phyloP scores from a whole-genome alignment of 768 basidiomycete species.

The Pluteus cervinus region DNA sequence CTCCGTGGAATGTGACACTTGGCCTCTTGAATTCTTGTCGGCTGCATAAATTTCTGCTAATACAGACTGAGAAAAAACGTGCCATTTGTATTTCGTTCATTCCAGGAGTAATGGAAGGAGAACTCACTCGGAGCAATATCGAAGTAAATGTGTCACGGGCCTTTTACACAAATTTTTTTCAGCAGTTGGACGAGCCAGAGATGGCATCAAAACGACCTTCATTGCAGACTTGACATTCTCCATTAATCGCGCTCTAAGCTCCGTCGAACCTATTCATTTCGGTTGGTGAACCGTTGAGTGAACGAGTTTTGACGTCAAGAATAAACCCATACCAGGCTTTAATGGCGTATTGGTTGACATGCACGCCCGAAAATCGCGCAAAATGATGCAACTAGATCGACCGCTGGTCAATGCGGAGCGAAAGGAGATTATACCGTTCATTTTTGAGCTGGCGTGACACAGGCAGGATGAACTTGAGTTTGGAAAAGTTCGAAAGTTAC shows the following conservation, averaged over 20 bases:
- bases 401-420: no score
- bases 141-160: conserved; percentile 50
- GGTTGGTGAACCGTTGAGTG: conserved; percentile 3
- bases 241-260: conserved; percentile 46
- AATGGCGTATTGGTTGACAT: no score
- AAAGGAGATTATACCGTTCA: not conserved
- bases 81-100: conserved; percentile 1
- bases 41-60: conserved; percentile 64
- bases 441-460: not conserved
- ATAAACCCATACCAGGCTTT: no score
- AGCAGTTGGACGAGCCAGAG: not conserved
- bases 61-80: conserved; percentile 39
- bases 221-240: conserved; percentile 57
- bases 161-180: conserved; percentile 24
- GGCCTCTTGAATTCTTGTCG: conserved; percentile 47
- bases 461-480: not conserved
- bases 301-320: no score
- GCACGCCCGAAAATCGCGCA: no score
- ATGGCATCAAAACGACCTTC: conserved; percentile 41
- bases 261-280: no score
- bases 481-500: no score
- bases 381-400: no score
- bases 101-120: not conserved
- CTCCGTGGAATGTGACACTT: conserved; percentile 42
- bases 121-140: conserved; percentile 50